phyloP scores from a whole-genome alignment of 2,329 filamentous ascomycete species.

The Myriosclerotinia duriaeana region DNA sequence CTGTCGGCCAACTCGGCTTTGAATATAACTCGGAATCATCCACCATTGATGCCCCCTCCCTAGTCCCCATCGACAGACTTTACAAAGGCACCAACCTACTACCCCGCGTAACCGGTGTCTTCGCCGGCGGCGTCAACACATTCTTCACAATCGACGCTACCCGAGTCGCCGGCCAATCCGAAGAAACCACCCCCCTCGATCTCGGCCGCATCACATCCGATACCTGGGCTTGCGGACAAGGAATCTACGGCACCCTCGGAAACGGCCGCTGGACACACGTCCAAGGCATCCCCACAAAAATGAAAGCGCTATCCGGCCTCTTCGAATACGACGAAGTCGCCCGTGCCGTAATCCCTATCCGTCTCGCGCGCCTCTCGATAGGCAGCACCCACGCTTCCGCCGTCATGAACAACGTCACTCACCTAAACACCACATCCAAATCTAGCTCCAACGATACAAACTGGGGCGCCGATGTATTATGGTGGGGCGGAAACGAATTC shows the following conservation, averaged over 20 bases:
- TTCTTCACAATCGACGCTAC: conserved; percentile 84
- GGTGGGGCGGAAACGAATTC: conserved; percentile 93
- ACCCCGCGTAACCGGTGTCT: conserved; percentile 71
- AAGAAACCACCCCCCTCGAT: conserved; percentile 42
- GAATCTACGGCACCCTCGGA: conserved; percentile 79
- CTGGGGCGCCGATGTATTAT: conserved; percentile 84
- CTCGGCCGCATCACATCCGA: conserved; percentile 66
- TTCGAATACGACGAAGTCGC: conserved; percentile 81
- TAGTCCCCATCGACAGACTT: conserved; percentile 68
- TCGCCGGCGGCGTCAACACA: conserved; percentile 81
- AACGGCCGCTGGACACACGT: conserved; percentile 89
- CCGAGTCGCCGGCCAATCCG: conserved; percentile 50
- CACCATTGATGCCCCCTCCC: conserved; percentile 66
- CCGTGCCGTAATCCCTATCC: conserved; percentile 72
- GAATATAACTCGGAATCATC: conserved; percentile 62
- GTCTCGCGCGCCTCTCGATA: conserved; percentile 68
- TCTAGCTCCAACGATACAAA: conserved; percentile 67
- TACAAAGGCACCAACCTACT: conserved; percentile 65
- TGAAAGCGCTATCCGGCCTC: conserved; percentile 79
- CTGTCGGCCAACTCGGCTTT: conserved; percentile 86
- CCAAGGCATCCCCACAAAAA: conserved; percentile 72
- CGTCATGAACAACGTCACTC: conserved; percentile 77
- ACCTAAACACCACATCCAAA: conserved; percentile 48
- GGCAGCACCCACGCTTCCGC: conserved; percentile 81
- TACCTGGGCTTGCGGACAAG: conserved; percentile 83